Evolutionary conservation across 1,284 basidiomycete genomes (phyloP), one percentile per base, ranked within the genome.

Genomic region (Volvariella volvacea): DNA sequence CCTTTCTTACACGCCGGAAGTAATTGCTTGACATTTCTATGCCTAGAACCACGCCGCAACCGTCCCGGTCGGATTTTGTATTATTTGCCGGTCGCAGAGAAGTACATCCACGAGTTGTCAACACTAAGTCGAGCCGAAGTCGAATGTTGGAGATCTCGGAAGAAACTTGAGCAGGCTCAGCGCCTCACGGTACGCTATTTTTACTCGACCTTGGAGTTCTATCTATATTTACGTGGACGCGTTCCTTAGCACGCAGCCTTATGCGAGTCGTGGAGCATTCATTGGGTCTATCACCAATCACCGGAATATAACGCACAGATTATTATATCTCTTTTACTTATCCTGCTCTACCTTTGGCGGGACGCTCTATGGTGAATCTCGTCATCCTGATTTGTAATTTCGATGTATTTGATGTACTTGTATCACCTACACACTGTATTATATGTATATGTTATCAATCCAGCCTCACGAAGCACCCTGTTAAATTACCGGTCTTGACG

Each of bases 191-290:
- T 62, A 30, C 49, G 52, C 44, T 4, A 22, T 37, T 22, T 22
- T 22, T 20, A 34, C 17, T 39, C 32, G 37, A n/a, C n/a, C n/a
- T n/a, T n/a, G n/a, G n/a, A n/a, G n/a, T n/a, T n/a, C 16, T 40
- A 22, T 15, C 37, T 39, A 38, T 34, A 21, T 44, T 25, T 36
- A 15, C 6, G 16, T 4, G 31, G 16, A 10, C 8, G 39, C 28
- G 30, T 3, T 39, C 17, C 28, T 10, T 39, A 65, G 64, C 62
- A 64, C 44, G 61, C 62, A 4, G 50, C 54, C 17, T 44, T 60
- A 15, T 65, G 62, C 44, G 62, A 64, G 46, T 55, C 53, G 20
- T 64, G 64, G 61, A 50, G 51, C 41, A 48, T 48, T 7, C 53
- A 56, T 34, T 64, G 57, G 62, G 48, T 49, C 2, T 52, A 49